Conservation (phyloP, 1,284 basidiomycete species). For the Bjerkandera adusta region DNA sequence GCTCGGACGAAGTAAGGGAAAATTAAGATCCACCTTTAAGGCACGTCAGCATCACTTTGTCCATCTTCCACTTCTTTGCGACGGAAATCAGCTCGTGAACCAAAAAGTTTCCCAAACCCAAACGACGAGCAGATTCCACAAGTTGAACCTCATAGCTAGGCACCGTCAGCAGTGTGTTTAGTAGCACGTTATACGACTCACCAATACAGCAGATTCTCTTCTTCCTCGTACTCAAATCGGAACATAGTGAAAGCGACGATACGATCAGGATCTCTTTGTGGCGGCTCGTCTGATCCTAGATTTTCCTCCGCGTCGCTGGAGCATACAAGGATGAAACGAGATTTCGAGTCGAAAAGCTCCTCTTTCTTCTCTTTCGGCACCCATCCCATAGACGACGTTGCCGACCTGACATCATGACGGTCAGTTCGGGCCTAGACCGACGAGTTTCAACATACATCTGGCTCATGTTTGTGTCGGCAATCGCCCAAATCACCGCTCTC, state of each 20-base stretch:
- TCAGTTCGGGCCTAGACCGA: neutral
- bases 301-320: conserved; percentile 16
- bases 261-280: conserved; percentile 2
- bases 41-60: conserved; percentile 71
- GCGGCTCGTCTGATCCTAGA: conserved; percentile 16
- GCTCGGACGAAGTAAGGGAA: no score
- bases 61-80: conserved; percentile 52
- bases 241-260: conserved; percentile 61
- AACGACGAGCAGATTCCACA: conserved; percentile 36
- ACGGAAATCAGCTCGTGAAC: conserved; percentile 49
- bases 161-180: neutral
- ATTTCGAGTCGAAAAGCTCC: conserved; percentile 58
- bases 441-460: conserved; percentile 47
- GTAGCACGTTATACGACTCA: conserved; percentile 31
- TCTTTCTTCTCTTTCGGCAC: conserved; percentile 49
- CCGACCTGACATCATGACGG: conserved; percentile 37
- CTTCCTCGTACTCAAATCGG: conserved; percentile 67
- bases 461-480: conserved; percentile 60
- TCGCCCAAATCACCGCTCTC: conserved; percentile 46
- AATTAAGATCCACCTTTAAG: conserved; percentile 49
- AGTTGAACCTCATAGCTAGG: conserved; percentile 75
- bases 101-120: conserved; percentile 57
- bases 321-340: conserved; percentile 56
- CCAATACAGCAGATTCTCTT: conserved; percentile 66
- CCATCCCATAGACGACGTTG: conserved; percentile 66